Conservation (phyloP, 306 rosid genomes). For the Heteromeles arbutifolia region DNA sequence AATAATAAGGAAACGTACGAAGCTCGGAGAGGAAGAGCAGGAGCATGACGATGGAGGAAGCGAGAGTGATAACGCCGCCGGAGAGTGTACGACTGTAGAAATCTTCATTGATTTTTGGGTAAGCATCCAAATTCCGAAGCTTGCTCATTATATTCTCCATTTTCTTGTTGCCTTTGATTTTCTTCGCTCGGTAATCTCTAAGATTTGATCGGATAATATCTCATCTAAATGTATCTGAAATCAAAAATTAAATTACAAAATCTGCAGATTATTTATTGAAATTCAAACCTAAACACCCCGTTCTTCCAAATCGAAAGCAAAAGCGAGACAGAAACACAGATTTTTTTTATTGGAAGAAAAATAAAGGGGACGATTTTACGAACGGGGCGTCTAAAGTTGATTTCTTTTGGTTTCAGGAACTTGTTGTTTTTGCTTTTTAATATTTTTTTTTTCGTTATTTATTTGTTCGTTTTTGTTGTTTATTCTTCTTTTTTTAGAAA, state of each 20-base stretch:
- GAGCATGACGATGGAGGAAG: conserved; percentile 79
- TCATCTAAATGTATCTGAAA: background rate
- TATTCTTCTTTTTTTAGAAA: background rate
- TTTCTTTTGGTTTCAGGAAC: background rate
- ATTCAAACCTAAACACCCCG: conserved; percentile 1
- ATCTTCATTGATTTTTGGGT: conserved; percentile 95
- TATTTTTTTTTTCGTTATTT: background rate
- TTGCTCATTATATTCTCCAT: conserved; percentile 75
- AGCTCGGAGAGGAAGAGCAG: conserved; percentile 95
- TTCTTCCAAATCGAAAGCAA: background rate
- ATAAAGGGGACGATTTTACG: background rate
- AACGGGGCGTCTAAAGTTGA: background rate
- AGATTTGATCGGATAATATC: background rate
- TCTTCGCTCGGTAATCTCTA: background rate
- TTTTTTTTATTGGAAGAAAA: background rate
- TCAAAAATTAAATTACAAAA: background rate
- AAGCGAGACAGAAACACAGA: background rate
- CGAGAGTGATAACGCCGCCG: conserved; percentile 87
- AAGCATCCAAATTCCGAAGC: conserved; percentile 87
- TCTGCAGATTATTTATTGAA: background rate
- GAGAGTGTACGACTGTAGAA: conserved; percentile 96
- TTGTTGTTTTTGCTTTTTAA: background rate
- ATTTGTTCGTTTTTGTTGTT: background rate
- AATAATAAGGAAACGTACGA: conserved; percentile 32
- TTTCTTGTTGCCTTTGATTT: background rate